Evolutionary conservation across 2,329 filamentous ascomycete genomes (phyloP), one percentile per base, ranked within the genome.

Genomic region (Alternaria postmessia): DNA sequence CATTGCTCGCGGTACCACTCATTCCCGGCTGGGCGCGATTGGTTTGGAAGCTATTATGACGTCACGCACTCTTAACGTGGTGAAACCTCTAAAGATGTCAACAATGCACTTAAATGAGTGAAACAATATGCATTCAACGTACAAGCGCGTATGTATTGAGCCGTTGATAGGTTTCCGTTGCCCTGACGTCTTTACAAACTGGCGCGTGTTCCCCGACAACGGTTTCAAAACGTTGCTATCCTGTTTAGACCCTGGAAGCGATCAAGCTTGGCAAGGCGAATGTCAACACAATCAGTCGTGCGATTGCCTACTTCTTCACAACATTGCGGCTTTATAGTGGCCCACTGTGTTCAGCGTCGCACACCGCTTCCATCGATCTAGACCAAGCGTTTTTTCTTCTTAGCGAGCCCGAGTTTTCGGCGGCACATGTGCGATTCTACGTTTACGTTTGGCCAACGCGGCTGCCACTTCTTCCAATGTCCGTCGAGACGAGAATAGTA

Each of bases 371-470:
- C 47, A 51, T 34, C 18, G 49, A 39, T 51, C 39, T 38, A 47
- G 38, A 59, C 36, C 43, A 48, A 20, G 20, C 38, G 41, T 30
- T 54, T 61, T 61, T 53, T 12, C 41, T 51, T 59, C 38, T 52
- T 51, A 62, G 56, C 55, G 43, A 54, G 44, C 39, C 53, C 38
- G 32, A 39, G 26, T 46, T 47, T 58, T 54, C 51, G 30, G 49
- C 42, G 44, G 57, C 32, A 22, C 44, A 77, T 76, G 75, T 74
- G 74, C 61, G 73, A 78, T 51, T 59, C 73, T 26, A 75, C 68
- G 4, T 73, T 76, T 51, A 61, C 75, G 14, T 75, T 78, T 57
- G 73, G 75, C 48, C 75, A 78, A 56, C 67, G 73, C n/a, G 75
- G 75, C 32, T 69, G 65, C 61, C 74, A 77, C 54, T 76, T 70